Conservation (phyloP, 2,329 filamentous ascomycete genomes). For the Fusarium setosum region DNA sequence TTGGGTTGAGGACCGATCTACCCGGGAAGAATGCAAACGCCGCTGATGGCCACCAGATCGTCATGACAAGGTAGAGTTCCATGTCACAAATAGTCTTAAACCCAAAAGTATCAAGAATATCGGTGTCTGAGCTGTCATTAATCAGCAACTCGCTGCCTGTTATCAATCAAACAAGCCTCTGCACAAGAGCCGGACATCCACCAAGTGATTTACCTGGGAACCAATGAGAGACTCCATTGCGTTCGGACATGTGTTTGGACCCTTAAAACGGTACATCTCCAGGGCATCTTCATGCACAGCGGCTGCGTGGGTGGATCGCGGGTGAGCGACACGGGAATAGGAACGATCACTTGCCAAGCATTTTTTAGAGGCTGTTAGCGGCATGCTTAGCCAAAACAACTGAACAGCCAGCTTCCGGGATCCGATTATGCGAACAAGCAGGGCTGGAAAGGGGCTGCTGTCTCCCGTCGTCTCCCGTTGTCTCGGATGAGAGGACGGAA, state of each 20-base stretch:
- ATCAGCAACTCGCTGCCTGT: conserved; percentile 17
- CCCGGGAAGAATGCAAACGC: too few relatives aligned
- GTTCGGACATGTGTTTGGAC: conserved; percentile 28
- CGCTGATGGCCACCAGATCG: not conserved
- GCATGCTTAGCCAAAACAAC: conserved; percentile 7
- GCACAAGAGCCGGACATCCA: conserved; percentile 16
- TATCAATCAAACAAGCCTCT: conserved; percentile 29
- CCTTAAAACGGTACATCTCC: conserved; percentile 32
- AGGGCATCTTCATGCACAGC: conserved; percentile 35
- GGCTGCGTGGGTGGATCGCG: conserved; percentile 39
- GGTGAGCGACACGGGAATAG: conserved; percentile 33
- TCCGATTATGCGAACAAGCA: not conserved
- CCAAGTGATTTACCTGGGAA: conserved; percentile 1
- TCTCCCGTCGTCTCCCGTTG: too few relatives aligned
- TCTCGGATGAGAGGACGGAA: not conserved
- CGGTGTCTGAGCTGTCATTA: conserved; percentile 15
- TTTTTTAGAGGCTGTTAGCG: conserved; percentile 19
- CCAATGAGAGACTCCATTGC: conserved; percentile 30
- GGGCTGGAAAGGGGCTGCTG: too few relatives aligned
- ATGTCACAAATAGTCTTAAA: not conserved
- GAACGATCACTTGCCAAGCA: conserved; percentile 22
- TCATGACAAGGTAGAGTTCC: not conserved
- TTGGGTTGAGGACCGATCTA: too few relatives aligned
- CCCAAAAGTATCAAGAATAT: not conserved
- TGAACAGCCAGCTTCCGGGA: conserved; percentile 5